Evolutionary conservation across 2,329 filamentous ascomycete species (phyloP), one percentile per base, ranked within the genome.

Genomic region (Geosmithia flava): DNA sequence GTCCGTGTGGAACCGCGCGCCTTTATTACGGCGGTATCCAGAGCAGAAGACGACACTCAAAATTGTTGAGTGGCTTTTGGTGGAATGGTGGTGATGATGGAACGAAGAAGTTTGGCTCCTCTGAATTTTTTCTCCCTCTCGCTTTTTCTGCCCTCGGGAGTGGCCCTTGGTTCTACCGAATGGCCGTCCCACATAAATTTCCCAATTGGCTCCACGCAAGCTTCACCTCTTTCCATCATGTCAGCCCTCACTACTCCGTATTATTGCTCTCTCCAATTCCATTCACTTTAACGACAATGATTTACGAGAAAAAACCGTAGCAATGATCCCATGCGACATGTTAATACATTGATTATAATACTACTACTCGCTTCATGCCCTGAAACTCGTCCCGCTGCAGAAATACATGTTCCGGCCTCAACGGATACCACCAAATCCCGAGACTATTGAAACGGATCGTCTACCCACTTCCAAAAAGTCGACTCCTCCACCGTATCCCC

Each of bases 1-100:
- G 55, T 56, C 56, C 29, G 47, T 48, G 51, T 46, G 45, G 44
- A 46, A 47, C 44, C 39, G 40, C 39, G 45, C 17, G 33, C 20
- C 43, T 46, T 44, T 23, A 29, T 27, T 42, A 39, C 37, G 46
- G 33, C 20, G 44, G 30, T 17, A 15, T 17, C 20, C 16, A 19
- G 40, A 48, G 29, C 7, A 20, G 27, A 33, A 33, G 40, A 30
- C 29, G 46, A 16, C 33, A 20, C 40, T 7, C 43, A 29, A 44
- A 27, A 20, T 30, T 3, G 3, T 23, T n/a, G 8, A 10, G 43
- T 29, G 43, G 20, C n/a, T n/a, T 7, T n/a, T 20, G 16, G 15
- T 42, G 19, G 11, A 44, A 5, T 23, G 45, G 11, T 41, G 45
- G 11, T 45, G 47, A 45, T 45, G 30, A n/a, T 33, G 40, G 41